Conservation (phyloP, 176 grass and related monocot species). For the Phoenix dactylifera region DNA sequence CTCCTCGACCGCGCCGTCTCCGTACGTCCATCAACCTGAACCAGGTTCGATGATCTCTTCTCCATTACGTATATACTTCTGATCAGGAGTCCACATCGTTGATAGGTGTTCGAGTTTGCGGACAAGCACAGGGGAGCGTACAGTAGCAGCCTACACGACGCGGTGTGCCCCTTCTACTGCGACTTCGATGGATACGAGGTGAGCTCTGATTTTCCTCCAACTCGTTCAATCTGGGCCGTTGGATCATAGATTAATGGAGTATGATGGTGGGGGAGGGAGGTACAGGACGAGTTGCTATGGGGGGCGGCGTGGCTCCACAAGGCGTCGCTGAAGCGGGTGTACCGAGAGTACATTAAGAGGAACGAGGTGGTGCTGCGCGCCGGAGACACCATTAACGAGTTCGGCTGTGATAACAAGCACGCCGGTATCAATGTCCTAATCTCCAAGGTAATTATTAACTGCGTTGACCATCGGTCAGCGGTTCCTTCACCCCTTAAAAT, state of each 20-base stretch:
- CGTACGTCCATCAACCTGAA: conserved; percentile 28
- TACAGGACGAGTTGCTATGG: conserved; percentile 89
- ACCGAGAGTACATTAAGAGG: conserved; percentile 67
- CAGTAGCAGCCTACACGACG: conserved; percentile 57
- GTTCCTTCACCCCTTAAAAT: no score
- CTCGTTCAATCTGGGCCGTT: not conserved
- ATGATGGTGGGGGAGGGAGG: not conserved
- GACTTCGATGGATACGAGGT: conserved; percentile 77
- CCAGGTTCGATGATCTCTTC: no score
- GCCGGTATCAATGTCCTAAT: conserved; percentile 93
- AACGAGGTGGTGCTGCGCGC: conserved; percentile 79
- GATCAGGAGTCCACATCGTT: no score
- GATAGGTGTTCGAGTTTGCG: conserved; percentile 80
- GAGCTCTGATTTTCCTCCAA: not conserved
- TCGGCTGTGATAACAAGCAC: conserved; percentile 97
- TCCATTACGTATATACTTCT: no score
- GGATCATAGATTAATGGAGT: not conserved
- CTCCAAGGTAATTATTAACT: conserved; percentile 36
- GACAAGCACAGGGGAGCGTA: conserved; percentile 62
- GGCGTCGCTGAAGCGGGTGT: conserved; percentile 47
- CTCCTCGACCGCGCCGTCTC: conserved; percentile 62
- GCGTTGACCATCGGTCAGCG: no score
- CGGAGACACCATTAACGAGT: conserved; percentile 66
- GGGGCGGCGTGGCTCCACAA: conserved; percentile 90
- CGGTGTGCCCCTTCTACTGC: conserved; percentile 93